Base-by-base conservation (phyloP, 2,329 filamentous ascomycete species). In the Ophiostoma novo-ulmi region DNA sequence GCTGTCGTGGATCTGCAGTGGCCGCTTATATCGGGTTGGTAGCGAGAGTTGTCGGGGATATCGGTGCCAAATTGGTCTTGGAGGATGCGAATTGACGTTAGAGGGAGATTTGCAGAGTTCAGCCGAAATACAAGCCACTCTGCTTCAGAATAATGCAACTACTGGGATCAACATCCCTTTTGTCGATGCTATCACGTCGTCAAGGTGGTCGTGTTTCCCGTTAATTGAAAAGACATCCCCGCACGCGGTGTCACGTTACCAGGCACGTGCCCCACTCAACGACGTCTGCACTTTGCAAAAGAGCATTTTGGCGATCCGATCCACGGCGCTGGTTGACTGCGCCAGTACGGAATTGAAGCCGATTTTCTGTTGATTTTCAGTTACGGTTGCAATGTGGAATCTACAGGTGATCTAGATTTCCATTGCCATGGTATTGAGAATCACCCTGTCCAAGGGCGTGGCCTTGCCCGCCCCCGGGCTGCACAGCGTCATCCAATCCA, bases 381-480 rank as follows among this genome's bases (percentile, higher is more conserved):
- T 48, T 58, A 58, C 17, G 4, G 8, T 38, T n/a, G 31, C 61
- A 20, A 64, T 38, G 20, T 11, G 20, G 35, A 26, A 65, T 65
- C 35, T 39, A 13, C 10, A 22, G 11, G 20, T 39, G 6, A 6
- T n/a, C 20, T 26, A 52, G 36, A 20, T 35, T 22, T n/a, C 13
- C 4, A 31, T 44, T 68, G 67, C 55, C 26, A 36, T 44, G 44
- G 14, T 67, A 20, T 22, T 41, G n/a, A 44, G 76, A 75, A 70
- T 72, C 65, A 71, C 70, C 68, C 70, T 73, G 73, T 68, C 74
- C 58, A 73, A 69, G 73, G 73, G 73, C 67, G 72, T 36, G 52
- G 66, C 39, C 22, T n/a, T 64, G 31, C 20, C 31, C 58, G 58
- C 26, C 6, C 61, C 61, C 61, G 61, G 20, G 5, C 61, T n/a